Base-by-base conservation (phyloP, 2,329 filamentous ascomycete genomes). In the Ascomycota sp. region DNA sequence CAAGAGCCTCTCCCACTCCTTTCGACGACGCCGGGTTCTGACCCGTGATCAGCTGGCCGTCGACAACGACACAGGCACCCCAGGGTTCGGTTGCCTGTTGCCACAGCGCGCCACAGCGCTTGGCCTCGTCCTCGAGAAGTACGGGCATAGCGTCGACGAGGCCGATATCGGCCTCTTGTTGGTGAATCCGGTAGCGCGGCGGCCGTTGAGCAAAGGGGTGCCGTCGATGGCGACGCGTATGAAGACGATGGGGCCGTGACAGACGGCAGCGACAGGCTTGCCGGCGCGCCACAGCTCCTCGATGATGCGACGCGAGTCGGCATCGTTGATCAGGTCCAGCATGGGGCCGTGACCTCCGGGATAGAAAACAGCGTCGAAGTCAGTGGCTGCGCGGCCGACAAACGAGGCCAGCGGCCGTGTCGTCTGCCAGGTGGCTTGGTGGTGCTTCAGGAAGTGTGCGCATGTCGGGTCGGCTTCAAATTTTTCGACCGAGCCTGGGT, bases 221-320 rank as follows among this genome's bases (percentile, higher is more conserved):
- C 68, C 70, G 38, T 62, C 55, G 13, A 61, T 45, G 43, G 61
- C 66, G 27, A 67, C 72, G 41, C 72, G 62, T 33, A 63, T 58
- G 11, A 80, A 57, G 9, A 64, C 75, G 4, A 66, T 66, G 2
- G 74, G 70, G 6, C 72, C 75, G 52, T 80, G 75, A 57, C 75
- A 79, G 31, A 80, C 72, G 4, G 74, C 69, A 0, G 68, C 57
- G 10, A 79, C 63, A 35, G 70, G 58, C 58, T 77, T 77, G 40
- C 62, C 66, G 3, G 62, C 59, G 29, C 57, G 54, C 44, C 61
- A 65, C 48, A 80, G 77, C 48, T 76, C 69, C 38, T 58, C 54
- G 44, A 74, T 68, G 27, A 80, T 53, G 39, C 62, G 54, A 41
- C 70, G 64, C 24, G 66, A 72, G n/a, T 58, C 56, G 13, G 54